These are phyloP conservation scores for Dacryopinax primogenitus DNA, from an alignment of 768 basidiomycete species.

Conservation along the genomic window DNA sequence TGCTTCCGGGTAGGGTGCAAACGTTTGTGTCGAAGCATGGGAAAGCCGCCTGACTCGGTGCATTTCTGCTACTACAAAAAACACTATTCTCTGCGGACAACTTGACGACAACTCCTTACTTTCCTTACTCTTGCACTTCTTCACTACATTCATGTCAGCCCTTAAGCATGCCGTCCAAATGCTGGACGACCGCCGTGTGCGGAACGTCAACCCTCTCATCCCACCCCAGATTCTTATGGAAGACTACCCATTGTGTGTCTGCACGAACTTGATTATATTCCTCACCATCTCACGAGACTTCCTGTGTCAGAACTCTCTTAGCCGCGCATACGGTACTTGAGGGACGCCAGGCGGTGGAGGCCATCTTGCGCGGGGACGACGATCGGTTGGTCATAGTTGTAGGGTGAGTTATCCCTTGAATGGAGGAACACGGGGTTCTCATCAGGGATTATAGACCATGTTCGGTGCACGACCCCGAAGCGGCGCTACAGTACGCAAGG, in stretches of 20 bases:
- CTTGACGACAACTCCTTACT: background rate
- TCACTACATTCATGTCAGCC: slow-evolving; percentile 20
- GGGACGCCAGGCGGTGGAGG: slow-evolving; percentile 66
- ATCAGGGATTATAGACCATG: slow-evolving; percentile 49
- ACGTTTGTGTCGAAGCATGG: background rate
- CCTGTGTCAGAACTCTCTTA: slow-evolving; percentile 45
- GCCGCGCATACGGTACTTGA: slow-evolving; percentile 82
- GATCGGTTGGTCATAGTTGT: slow-evolving; percentile 88
- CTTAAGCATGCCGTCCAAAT: slow-evolving; percentile 67
- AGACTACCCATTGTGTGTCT: slow-evolving; percentile 67
- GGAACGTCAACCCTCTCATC: slow-evolving; percentile 73
- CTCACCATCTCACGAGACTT: slow-evolving; percentile 8
- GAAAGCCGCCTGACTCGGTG: background rate
- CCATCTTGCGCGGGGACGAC: slow-evolving; percentile 71
- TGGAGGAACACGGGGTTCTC: background rate
- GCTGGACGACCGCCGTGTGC: slow-evolving; percentile 80
- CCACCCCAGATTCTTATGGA: slow-evolving; percentile 92
- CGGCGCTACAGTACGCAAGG: slow-evolving; percentile 77
- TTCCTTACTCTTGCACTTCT: background rate
- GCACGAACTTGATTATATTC: slow-evolving; percentile 7
- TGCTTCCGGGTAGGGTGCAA: slow-evolving; percentile 3
- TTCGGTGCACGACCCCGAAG: slow-evolving; percentile 81
- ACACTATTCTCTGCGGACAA: background rate
- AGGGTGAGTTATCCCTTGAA: slow-evolving; percentile 39
- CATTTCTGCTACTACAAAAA: background rate